Base-by-base conservation (phyloP, 805 yeast species). In the Zygosaccharomyces pseudorouxii region DNA sequence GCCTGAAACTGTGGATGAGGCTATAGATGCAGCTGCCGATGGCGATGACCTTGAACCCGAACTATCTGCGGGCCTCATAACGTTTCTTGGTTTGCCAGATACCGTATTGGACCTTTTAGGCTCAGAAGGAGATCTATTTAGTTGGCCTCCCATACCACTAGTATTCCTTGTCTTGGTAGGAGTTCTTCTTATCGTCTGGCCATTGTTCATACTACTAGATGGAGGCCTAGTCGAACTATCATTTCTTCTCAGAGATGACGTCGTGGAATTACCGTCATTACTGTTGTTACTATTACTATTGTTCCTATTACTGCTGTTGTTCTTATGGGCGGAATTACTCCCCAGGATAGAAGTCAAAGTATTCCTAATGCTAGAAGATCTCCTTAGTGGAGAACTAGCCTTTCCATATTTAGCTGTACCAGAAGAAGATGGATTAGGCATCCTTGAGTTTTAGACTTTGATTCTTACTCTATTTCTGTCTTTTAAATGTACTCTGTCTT, bases 331-430 rank as follows among this genome's bases (percentile, higher is more conserved):
- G 20, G 47, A 31, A 33, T 20, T 31, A 11, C 44, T 12, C 14
- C 56, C 49, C n/a, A 62, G 49, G 25, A 62, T 51, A 6, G 60
- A 58, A 8, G 61, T 52, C 4, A 62, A 46, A 3, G 64, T 57
- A 29, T 51, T 56, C 41, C 56, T 62, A 16, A 62, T 53, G n/a
- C 64, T 50, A 8, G 64, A 60, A 3, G 63, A 55, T 27, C 59
- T 47, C 42, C 59, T 54, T 30, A 54, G 45, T n/a, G 42, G 41
- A 16, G 48, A 38, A 39, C 44, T 33, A 19, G 35, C 14, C 20
- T 29, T 41, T 6, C 27, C 18, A 23, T 33, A 27, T 33, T 37
- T 41, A 18, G 22, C 2, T 18, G 44, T 19, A 29, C 30, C 38
- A 16, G 38, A 35, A 20, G 48, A 25, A 16, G 48, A 45, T 18